These are phyloP conservation scores for Nepenthes mirabilis DNA, from an alignment of 148 eudicot genomes.

Conservation along the genomic window DNA sequence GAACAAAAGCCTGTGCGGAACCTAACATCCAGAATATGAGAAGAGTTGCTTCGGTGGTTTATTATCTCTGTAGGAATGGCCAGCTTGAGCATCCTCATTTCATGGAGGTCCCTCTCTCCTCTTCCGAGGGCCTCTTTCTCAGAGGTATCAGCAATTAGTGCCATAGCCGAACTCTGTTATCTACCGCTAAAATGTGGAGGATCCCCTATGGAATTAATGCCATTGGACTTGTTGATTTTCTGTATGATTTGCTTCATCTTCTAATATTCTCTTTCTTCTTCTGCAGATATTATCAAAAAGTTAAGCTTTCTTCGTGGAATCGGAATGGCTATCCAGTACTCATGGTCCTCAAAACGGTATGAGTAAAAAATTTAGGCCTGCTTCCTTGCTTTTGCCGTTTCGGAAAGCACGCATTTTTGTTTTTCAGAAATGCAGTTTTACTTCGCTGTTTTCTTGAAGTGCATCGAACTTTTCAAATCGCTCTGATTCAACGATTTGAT, in stretches of 20 bases:
- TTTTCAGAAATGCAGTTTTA: background rate
- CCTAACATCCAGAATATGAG: conserved; percentile 12
- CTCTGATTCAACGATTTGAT: background rate
- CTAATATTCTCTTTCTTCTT: background rate
- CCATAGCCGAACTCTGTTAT: too few species aligned
- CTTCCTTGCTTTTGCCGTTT: background rate
- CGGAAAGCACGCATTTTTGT: background rate
- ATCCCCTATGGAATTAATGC: too few species aligned
- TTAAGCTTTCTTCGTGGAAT: conserved; percentile 71
- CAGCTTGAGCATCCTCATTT: conserved; percentile 84
- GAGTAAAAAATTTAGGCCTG: background rate
- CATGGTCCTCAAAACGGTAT: conserved; percentile 82
- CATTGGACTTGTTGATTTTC: too few species aligned
- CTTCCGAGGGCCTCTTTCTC: conserved; percentile 43
- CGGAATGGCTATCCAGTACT: conserved; percentile 60
- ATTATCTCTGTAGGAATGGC: conserved; percentile 55
- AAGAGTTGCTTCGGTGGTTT: conserved; percentile 40
- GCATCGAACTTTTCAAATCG: background rate
- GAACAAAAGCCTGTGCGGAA: conserved; percentile 32
- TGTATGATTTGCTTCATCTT: background rate
- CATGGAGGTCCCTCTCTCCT: conserved; percentile 59
- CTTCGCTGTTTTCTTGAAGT: too few species aligned
- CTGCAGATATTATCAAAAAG: conserved; percentile 55
- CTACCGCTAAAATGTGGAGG: background rate
- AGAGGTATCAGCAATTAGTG: conserved; percentile 15